Conservation (phyloP, 2,329 filamentous ascomycete species). For the Fusarium musae region DNA sequence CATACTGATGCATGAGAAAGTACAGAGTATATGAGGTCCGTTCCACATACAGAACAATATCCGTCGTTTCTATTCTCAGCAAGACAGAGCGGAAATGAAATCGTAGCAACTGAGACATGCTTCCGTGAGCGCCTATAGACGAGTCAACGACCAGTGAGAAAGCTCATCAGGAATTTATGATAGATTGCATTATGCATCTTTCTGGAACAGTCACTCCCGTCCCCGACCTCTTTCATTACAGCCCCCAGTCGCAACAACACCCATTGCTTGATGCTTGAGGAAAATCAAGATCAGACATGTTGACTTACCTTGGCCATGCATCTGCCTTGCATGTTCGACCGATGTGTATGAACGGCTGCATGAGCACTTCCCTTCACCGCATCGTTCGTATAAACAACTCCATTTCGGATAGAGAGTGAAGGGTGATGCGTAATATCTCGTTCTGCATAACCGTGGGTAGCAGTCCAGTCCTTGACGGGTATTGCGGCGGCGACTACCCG, state of each 20-base stretch:
- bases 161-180: not conserved
- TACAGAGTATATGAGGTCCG: not conserved
- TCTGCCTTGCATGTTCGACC: slow-evolving; percentile 13
- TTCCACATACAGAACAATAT: slow-evolving; percentile 20
- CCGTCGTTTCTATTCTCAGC: not conserved
- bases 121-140: slow-evolving; percentile 1
- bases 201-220: slow-evolving; percentile 23
- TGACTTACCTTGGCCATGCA: slow-evolving; percentile 18
- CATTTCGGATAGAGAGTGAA: not conserved
- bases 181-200: slow-evolving; percentile 27
- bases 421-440: slow-evolving; percentile 8
- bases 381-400: slow-evolving; percentile 14
- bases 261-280: not conserved
- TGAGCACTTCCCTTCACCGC: slow-evolving; percentile 25
- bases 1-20: not conserved
- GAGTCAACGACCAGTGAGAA: slow-evolving; percentile 11
- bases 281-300: slow-evolving; percentile 8
- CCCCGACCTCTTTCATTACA: slow-evolving; percentile 14
- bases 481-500: not conserved
- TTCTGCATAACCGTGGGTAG: not conserved
- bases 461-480: slow-evolving; percentile 8
- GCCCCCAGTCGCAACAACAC: not conserved
- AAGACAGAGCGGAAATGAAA: not conserved
- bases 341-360: not conserved
- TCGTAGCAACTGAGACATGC: slow-evolving; percentile 28